Percentiles rank a stretch among this genome's conserved stretches.
Conservation (phyloP, 768 basidiomycete genomes). For the Tulasnella calospora region DNA sequence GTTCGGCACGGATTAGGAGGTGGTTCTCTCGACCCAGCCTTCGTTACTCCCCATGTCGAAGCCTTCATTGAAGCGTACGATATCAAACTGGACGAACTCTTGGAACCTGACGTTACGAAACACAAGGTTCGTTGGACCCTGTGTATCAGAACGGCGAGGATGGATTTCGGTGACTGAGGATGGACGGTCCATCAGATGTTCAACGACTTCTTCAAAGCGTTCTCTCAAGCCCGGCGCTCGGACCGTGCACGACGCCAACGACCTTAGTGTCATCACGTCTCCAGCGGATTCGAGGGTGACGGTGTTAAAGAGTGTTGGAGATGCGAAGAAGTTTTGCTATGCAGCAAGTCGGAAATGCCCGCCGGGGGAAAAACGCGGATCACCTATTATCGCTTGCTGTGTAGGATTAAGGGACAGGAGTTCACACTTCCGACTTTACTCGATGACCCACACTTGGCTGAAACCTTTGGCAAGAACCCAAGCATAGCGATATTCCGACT, state of each 20-base stretch:
- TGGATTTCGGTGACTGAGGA: neutral
- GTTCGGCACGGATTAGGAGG: too few species aligned
- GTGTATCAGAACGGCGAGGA: neutral
- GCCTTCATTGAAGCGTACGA: slow-evolving; percentile 51
- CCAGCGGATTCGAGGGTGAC: too few species aligned
- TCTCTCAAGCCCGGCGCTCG: slow-evolving; percentile 56
- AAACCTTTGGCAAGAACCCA: too few species aligned
- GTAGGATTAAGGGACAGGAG: too few species aligned
- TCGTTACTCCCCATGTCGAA: slow-evolving; percentile 24
- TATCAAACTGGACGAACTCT: slow-evolving; percentile 55
- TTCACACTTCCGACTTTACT: slow-evolving; percentile 65
- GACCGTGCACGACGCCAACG: slow-evolving; percentile 55
- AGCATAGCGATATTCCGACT: too few species aligned
- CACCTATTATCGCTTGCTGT: neutral
- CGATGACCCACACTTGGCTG: slow-evolving; percentile 43
- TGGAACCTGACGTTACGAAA: slow-evolving; percentile 54
- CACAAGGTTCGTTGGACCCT: slow-evolving; percentile 40
- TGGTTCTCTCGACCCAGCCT: slow-evolving; percentile 23
- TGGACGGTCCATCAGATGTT: slow-evolving; percentile 43
- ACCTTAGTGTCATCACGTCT: too few species aligned
- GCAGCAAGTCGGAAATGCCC: too few species aligned
- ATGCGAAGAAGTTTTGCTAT: too few species aligned
- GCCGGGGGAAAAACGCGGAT: slow-evolving; percentile 9
- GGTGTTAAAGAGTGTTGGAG: too few species aligned
- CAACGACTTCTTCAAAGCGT: slow-evolving; percentile 72